Conservation (phyloP, 139 green algal species). For the Diplosphaera chodatii region DNA sequence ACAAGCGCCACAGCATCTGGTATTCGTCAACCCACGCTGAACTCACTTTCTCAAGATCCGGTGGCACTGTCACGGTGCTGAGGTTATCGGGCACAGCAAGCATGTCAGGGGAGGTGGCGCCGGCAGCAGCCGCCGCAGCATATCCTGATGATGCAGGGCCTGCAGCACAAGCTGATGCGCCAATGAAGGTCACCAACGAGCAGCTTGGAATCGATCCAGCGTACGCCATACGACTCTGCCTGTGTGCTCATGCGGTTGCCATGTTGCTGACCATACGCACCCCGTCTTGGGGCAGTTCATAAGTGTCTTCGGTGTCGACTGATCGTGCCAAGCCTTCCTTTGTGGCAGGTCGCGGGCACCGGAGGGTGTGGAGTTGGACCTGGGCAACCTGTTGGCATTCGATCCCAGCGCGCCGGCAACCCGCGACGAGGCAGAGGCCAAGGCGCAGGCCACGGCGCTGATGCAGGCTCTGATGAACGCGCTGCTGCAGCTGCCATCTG, state of each 20-base stretch:
- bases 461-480: constrained; percentile 60
- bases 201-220: constrained; percentile 54
- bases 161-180: constrained; percentile 3
- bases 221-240: constrained; percentile 21
- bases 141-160: background rate
- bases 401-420: constrained; percentile 61
- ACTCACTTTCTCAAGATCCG: no score
- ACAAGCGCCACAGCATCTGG: no score
- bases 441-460: constrained; percentile 50
- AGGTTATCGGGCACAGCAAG: no score
- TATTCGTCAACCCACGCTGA: no score
- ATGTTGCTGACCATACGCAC: background rate
- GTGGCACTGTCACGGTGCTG: no score
- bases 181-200: constrained; percentile 50
- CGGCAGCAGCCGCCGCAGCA: background rate
- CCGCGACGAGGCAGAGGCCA: constrained; percentile 26
- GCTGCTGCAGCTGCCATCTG: constrained; percentile 69
- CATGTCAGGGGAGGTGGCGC: background rate
- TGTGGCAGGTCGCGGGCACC: constrained; percentile 19
- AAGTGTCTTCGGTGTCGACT: background rate
- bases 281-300: background rate
- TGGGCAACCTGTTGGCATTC: constrained; percentile 75
- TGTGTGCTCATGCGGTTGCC: background rate
- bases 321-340: background rate
- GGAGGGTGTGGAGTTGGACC: constrained; percentile 69